Evolutionary conservation across 192 early-diverging fungal species (phyloP).

Genomic region (Gigaspora rosea): DNA sequence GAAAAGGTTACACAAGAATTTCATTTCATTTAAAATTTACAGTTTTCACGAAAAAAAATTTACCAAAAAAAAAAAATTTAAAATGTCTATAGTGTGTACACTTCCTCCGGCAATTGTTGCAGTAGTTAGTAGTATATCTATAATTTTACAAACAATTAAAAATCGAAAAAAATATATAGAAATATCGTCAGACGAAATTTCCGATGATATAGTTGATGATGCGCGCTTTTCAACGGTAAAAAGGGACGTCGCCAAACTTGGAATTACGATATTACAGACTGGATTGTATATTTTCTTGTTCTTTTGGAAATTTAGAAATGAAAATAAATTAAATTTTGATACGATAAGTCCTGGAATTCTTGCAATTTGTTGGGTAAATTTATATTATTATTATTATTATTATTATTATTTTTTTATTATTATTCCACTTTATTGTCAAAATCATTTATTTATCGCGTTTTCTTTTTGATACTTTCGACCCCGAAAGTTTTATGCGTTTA

Average conservation of each 20-base stretch:
- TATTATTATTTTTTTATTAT: too few relatives aligned
- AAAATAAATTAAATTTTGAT: not conserved
- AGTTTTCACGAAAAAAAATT: too few relatives aligned
- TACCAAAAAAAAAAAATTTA: too few relatives aligned
- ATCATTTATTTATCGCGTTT: not conserved
- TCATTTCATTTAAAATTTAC: too few relatives aligned
- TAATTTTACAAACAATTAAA: not conserved
- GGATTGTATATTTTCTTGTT: not conserved
- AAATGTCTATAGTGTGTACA: not conserved
- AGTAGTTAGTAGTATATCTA: not conserved
- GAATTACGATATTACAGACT: not conserved
- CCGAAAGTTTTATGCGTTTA: not conserved
- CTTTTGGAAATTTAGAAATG: not conserved
- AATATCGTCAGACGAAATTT: not conserved
- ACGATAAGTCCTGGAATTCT: not conserved
- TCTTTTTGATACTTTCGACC: not conserved
- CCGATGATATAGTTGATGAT: not conserved
- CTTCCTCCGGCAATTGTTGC: not conserved
- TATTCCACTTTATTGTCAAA: not conserved
- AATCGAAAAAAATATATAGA: not conserved
- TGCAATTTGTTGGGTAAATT: slow-evolving; percentile 15
- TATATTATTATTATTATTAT: not conserved
- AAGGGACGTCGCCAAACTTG: not conserved
- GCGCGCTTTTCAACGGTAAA: slow-evolving; percentile 18
- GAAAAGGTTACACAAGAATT: too few relatives aligned